Evolutionary conservation across 176 grass and related monocot species (phyloP).

Genomic region (Oryza punctata): DNA sequence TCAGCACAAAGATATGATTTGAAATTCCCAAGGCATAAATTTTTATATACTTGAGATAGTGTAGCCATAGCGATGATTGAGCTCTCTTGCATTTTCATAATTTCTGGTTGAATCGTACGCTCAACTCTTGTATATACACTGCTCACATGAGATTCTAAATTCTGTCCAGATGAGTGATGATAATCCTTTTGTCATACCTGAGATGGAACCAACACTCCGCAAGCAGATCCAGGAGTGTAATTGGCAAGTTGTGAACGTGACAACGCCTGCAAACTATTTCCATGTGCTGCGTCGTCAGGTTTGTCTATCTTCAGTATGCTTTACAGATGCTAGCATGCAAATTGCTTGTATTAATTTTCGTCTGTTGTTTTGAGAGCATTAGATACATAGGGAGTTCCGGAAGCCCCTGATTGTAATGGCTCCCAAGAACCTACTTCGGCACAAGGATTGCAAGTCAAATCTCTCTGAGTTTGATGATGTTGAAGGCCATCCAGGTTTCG

Average conservation of each 20-base stretch:
- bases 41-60: background rate
- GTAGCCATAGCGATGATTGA: background rate
- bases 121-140: constrained; percentile 19
- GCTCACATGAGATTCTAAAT: background rate
- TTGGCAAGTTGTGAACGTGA: constrained; percentile 98
- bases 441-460: constrained; percentile 96
- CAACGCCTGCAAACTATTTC: constrained; percentile 98
- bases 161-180: constrained; percentile 92
- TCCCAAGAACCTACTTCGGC: constrained; percentile 87
- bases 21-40: background rate
- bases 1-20: background rate
- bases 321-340: background rate
- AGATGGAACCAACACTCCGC: constrained; percentile 91
- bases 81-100: background rate
- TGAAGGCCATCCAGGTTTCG: constrained; percentile 86
- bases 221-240: constrained; percentile 98
- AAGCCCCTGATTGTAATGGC: constrained; percentile 84
- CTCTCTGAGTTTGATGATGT: constrained; percentile 96
- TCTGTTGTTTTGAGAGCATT: constrained; percentile 13
- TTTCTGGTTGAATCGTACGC: background rate
- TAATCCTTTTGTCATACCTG: constrained; percentile 87
- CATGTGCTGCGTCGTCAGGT: constrained; percentile 90
- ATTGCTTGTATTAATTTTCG: background rate
- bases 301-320: constrained; percentile 20
- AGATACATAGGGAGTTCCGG: constrained; percentile 91